Percentiles rank a stretch among this genome's conserved stretches.
These are phyloP conservation scores for Kodamaea derodonti DNA, from an alignment of 1,139 yeast genomes.

Conservation along the genomic window DNA sequence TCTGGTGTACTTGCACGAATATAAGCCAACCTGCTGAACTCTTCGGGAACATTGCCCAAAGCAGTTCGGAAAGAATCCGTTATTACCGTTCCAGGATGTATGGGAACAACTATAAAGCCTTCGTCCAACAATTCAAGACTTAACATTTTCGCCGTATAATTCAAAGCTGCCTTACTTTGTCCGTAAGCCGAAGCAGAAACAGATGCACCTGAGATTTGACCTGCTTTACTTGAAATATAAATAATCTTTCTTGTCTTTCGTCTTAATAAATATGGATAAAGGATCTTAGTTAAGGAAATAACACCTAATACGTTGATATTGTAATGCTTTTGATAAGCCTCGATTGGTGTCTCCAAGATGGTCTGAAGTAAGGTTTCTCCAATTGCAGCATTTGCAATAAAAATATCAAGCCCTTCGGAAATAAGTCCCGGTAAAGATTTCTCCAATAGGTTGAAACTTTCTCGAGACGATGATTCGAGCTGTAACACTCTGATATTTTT, in stretches of 20 bases:
- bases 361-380: constrained; percentile 1
- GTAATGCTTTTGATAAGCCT: constrained; percentile 3
- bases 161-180: constrained; percentile 28
- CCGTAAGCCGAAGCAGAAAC: constrained; percentile 17
- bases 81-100: constrained; percentile 30
- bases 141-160: constrained; percentile 17
- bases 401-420: constrained; percentile 4
- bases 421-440: constrained; percentile 1
- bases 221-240: constrained; percentile 7
- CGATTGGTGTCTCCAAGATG: constrained; percentile 1
- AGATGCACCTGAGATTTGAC: constrained; percentile 6
- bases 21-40: no score
- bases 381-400: constrained; percentile 5
- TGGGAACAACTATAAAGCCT: constrained; percentile 19
- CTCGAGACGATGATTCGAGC: constrained; percentile 4
- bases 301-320: constrained; percentile 4
- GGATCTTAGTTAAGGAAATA: constrained; percentile 1
- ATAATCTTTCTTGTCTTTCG: constrained; percentile 3
- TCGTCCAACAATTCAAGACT: constrained; percentile 19
- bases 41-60: constrained; percentile 9
- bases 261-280: constrained; percentile 3
- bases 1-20: no score
- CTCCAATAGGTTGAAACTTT: constrained; percentile 21
- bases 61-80: constrained; percentile 23
- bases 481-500: constrained; percentile 4